Percentiles rank a stretch among this genome's conserved stretches.
Evolutionary conservation across 805 yeast species (phyloP).

Genomic region (Candida jianshihensis): DNA sequence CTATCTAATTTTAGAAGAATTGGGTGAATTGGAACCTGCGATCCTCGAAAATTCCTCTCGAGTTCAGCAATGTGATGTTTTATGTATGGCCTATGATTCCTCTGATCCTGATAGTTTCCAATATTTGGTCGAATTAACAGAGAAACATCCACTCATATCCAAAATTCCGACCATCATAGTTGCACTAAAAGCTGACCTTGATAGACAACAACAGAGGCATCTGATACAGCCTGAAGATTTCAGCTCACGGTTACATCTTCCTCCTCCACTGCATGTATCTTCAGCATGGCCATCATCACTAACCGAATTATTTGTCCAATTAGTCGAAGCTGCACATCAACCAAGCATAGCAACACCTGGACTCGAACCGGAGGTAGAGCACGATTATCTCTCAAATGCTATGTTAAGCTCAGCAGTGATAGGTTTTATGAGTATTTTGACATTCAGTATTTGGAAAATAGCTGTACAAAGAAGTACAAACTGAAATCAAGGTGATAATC

Average conservation of each 20-base stretch:
- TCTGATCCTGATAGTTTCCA: slow-evolving; percentile 95
- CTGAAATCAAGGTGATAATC: too few relatives aligned
- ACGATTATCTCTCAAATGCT: slow-evolving; percentile 40
- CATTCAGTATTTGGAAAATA: slow-evolving; percentile 58
- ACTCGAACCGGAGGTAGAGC: slow-evolving; percentile 55
- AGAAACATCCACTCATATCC: slow-evolving; percentile 48
- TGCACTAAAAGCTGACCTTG: slow-evolving; percentile 91
- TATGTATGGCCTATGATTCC: slow-evolving; percentile 87
- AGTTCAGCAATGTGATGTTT: slow-evolving; percentile 81
- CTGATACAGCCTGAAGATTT: slow-evolving; percentile 83
- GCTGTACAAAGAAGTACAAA: slow-evolving; percentile 3
- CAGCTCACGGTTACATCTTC: slow-evolving; percentile 55
- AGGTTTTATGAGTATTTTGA: slow-evolving; percentile 54
- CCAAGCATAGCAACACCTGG: slow-evolving; percentile 81
- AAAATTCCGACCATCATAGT: slow-evolving; percentile 80
- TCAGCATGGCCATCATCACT: slow-evolving; percentile 85
- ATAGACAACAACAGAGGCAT: slow-evolving; percentile 88
- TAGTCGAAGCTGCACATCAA: slow-evolving; percentile 79
- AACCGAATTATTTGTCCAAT: slow-evolving; percentile 74
- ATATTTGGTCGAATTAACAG: slow-evolving; percentile 63
- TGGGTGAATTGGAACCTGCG: slow-evolving; percentile 82
- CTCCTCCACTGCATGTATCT: slow-evolving; percentile 86
- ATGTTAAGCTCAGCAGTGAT: slow-evolving; percentile 65
- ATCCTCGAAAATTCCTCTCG: slow-evolving; percentile 63
- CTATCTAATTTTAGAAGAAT: slow-evolving; percentile 82